These are phyloP conservation scores for Cystobasidium ongulense DNA, from an alignment of 768 basidiomycete genomes.

Conservation along the genomic window DNA sequence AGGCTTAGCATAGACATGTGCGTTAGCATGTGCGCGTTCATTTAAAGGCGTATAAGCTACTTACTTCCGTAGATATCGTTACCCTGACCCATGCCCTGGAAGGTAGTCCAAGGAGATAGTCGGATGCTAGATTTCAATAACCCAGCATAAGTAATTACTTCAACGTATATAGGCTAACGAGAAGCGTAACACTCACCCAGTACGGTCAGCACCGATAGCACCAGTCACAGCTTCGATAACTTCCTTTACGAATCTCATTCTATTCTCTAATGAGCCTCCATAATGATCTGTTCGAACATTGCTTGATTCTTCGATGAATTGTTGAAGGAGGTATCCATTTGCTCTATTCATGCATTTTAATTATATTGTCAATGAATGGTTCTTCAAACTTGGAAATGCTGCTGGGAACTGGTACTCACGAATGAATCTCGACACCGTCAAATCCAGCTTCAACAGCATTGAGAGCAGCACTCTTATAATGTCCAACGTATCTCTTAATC, in stretches of 20 bases:
- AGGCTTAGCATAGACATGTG: constrained; percentile 48
- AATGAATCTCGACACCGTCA: constrained; percentile 56
- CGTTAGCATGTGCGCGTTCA: not conserved
- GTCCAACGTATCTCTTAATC: constrained; percentile 48
- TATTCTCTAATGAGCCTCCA: constrained; percentile 59
- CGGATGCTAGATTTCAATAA: constrained; percentile 2
- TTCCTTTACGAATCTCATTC: constrained; percentile 56
- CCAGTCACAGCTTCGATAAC: constrained; percentile 52
- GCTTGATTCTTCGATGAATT: constrained; percentile 38
- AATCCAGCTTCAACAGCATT: constrained; percentile 61
- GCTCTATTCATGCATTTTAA: not conserved
- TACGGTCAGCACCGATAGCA: constrained; percentile 54
- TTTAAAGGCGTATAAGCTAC: constrained; percentile 46
- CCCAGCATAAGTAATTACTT: too few species aligned
- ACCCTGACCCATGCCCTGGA: constrained; percentile 37
- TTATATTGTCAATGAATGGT: too few species aligned
- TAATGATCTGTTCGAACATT: constrained; percentile 48
- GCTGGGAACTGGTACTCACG: too few species aligned
- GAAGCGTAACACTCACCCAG: constrained; percentile 53
- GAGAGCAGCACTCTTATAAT: constrained; percentile 53
- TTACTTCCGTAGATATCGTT: constrained; percentile 34
- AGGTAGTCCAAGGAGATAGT: constrained; percentile 5
- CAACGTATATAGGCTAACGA: too few species aligned
- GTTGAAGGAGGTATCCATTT: constrained; percentile 39
- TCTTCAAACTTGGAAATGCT: too few species aligned